Base-by-base conservation (phyloP, 345 rosid genomes). In the Salix dunnii region DNA sequence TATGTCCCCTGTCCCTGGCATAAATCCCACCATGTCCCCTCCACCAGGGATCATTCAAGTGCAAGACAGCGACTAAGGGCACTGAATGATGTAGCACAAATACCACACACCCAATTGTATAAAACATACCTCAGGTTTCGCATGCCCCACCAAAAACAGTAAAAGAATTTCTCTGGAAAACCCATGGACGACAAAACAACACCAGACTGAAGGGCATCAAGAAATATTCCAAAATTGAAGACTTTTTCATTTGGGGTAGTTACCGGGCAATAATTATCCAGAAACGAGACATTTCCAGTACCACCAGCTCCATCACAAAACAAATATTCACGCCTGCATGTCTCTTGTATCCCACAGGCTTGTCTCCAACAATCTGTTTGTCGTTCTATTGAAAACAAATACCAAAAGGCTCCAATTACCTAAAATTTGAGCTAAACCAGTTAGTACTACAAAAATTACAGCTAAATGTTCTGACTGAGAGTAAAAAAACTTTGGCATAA, bases 361-460 rank as follows among this genome's bases (percentile, higher is more conserved):
- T 61, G 51, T 80, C 82, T 85, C 99, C 99, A 96, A 78, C 98
- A 78, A 20, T 60, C 23, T 58, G 77, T 74, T 58, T 74, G 73
- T 58, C 84, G 79, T 62, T 82, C 81, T 70, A 82, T 75, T 9
- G 84, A 78, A n/a, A 82, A 74, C 81, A 96, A 76, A 82, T 93
- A 96, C 99, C 98, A 96, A 79, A 84, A 88, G 49, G 99, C 99
- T 76, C 84, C 81, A 70, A 82, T 70, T 17, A 82, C 68, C 84
- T 82, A 48, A 73, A 76, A 73, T 28, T 49, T 18, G 9, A 64
- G 68, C 12, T 64, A 64, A 27, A 2, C 10, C 38, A 62, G 43
- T 68, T 3, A 62, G 62, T 18, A 68, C 33, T 40, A 13, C 3
- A 46, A 51, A 72, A 43, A 38, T 40, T 25, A 42, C 51, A 68